These are phyloP conservation scores for Penstemon barbatus DNA, from an alignment of 257 asterid genomes.

Conservation along the genomic window DNA sequence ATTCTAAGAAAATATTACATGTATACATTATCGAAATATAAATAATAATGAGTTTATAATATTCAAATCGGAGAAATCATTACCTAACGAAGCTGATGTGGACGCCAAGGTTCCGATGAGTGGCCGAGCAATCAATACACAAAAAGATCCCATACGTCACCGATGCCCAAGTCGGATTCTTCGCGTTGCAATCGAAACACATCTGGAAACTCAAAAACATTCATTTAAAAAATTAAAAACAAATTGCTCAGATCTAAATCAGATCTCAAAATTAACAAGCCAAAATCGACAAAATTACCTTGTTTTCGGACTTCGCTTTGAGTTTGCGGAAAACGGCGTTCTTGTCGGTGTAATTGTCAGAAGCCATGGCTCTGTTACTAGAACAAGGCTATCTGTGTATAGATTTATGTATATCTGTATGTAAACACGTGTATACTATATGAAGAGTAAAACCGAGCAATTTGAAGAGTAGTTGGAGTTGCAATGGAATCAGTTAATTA, in stretches of 20 bases:
- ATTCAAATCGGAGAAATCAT: neutral
- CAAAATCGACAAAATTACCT: conserved; percentile 43
- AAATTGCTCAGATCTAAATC: conserved; percentile 57
- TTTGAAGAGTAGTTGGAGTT: no score
- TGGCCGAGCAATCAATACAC: conserved; percentile 92
- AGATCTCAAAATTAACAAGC: conserved; percentile 45
- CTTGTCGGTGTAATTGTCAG: conserved; percentile 74
- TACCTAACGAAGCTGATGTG: conserved; percentile 95
- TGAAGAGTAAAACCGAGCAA: no score
- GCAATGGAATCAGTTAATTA: no score
- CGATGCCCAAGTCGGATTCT: conserved; percentile 98
- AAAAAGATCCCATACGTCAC: conserved; percentile 94
- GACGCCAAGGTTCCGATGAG: conserved; percentile 94
- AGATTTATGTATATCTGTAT: neutral
- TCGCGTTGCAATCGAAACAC: conserved; percentile 98
- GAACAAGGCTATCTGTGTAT: neutral
- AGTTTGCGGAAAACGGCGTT: conserved; percentile 89
- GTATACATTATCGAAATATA: no score
- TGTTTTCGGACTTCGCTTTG: conserved; percentile 79
- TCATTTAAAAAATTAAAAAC: conserved; percentile 4
- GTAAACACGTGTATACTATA: neutral
- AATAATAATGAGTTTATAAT: neutral
- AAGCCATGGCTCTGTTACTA: conserved; percentile 54
- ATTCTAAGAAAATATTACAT: no score
- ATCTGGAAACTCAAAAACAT: conserved; percentile 47